Evolutionary conservation across 148 eudicot species (phyloP).

Genomic region (Tetragonia tetragonoides): DNA sequence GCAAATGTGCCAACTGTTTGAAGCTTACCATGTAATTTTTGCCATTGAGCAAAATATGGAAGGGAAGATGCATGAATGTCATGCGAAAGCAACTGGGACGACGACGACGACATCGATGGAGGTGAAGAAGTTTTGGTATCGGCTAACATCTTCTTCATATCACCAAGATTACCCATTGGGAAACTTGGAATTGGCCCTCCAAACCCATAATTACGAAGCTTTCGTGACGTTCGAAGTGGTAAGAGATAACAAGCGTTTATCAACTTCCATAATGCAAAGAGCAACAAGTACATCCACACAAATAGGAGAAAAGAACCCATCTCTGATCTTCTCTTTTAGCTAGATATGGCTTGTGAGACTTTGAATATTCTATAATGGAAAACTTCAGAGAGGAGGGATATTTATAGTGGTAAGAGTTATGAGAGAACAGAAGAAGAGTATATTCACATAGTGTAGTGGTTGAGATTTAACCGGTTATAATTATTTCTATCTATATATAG

Average conservation of each 20-base stretch:
- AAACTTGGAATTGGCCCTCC: slow-evolving; percentile 70
- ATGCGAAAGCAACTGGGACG: slow-evolving; percentile 33
- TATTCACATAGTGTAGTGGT: too few species aligned
- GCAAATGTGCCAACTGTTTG: too few species aligned
- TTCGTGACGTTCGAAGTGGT: slow-evolving; percentile 37
- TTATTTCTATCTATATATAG: too few species aligned
- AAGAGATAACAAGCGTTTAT: slow-evolving; percentile 45
- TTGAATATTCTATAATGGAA: too few species aligned
- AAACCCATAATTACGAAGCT: slow-evolving; percentile 55
- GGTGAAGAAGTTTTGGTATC: slow-evolving; percentile 7
- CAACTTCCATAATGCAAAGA: slow-evolving; percentile 41
- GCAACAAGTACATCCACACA: slow-evolving; percentile 14
- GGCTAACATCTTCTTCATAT: slow-evolving; percentile 43
- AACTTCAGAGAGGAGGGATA: too few species aligned
- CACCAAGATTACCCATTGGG: slow-evolving; percentile 64
- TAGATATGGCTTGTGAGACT: too few species aligned
- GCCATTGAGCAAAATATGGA: slow-evolving; percentile 84
- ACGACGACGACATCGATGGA: background rate
- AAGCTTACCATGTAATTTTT: slow-evolving; percentile 60
- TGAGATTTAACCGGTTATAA: too few species aligned
- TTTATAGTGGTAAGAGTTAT: too few species aligned
- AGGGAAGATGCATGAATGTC: slow-evolving; percentile 75
- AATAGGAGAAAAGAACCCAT: background rate
- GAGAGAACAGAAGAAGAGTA: too few species aligned
- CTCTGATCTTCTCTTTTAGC: too few species aligned